These are phyloP conservation scores for Delonix regia DNA, from an alignment of 306 rosid species.

Conservation along the genomic window DNA sequence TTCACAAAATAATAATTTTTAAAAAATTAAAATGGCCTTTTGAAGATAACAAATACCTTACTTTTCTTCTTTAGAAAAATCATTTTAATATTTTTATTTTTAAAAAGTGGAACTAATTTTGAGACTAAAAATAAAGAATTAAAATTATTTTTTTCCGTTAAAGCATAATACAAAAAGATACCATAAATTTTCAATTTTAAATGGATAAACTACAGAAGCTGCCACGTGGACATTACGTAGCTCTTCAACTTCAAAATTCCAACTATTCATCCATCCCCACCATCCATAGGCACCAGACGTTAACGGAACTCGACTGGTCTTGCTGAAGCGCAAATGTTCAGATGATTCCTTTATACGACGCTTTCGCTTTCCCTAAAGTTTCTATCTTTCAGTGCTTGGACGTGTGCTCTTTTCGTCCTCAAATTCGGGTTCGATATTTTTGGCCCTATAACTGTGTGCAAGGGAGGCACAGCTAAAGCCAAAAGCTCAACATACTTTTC, in stretches of 20 bases:
- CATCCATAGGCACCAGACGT: background rate
- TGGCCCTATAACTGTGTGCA: slow-evolving; percentile 1
- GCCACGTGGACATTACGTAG: slow-evolving; percentile 42
- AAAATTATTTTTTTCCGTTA: too few relatives aligned
- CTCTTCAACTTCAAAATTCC: slow-evolving; percentile 28
- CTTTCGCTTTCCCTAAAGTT: slow-evolving; percentile 18
- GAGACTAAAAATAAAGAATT: too few relatives aligned
- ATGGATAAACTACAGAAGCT: background rate
- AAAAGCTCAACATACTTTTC: slow-evolving; percentile 26
- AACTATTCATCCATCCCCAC: background rate
- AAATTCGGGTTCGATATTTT: slow-evolving; percentile 8
- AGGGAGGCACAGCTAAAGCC: background rate
- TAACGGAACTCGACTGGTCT: background rate
- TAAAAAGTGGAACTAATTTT: too few relatives aligned
- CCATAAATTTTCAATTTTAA: too few relatives aligned
- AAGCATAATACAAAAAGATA: too few relatives aligned
- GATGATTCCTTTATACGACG: background rate
- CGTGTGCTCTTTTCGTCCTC: slow-evolving; percentile 69
- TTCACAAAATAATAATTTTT: too few relatives aligned
- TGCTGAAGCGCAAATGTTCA: background rate
- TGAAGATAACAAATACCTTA: too few relatives aligned
- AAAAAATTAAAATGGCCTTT: too few relatives aligned
- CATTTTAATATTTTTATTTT: too few relatives aligned
- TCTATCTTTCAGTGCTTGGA: slow-evolving; percentile 16
- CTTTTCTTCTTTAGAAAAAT: too few relatives aligned